Evolutionary conservation across 1,139 yeast species (phyloP).

Genomic region (Zygosaccharomyces pseudobailii): DNA sequence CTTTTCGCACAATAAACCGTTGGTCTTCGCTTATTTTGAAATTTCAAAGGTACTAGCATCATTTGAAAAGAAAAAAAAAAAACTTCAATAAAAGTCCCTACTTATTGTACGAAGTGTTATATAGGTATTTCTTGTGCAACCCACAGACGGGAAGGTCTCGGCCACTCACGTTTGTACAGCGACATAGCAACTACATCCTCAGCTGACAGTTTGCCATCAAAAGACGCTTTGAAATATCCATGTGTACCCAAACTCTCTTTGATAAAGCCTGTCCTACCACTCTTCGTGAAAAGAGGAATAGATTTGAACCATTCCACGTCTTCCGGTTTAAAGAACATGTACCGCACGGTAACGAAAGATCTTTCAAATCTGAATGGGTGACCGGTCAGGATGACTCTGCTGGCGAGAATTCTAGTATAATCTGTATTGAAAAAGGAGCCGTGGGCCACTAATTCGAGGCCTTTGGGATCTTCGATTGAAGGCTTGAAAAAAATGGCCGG

Average conservation of each 20-base stretch:
- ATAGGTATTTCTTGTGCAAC: background rate
- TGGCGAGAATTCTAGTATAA: slow-evolving; percentile 77
- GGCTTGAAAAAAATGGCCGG: slow-evolving; percentile 68
- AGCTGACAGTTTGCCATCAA: slow-evolving; percentile 84
- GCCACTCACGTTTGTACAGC: slow-evolving; percentile 91
- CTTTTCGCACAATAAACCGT: no score
- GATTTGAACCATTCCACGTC: slow-evolving; percentile 90
- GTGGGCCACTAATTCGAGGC: slow-evolving; percentile 72
- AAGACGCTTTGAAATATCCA: slow-evolving; percentile 94
- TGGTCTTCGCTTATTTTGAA: background rate
- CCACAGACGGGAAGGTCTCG: slow-evolving; percentile 39
- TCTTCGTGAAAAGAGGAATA: slow-evolving; percentile 85
- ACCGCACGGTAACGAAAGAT: slow-evolving; percentile 83
- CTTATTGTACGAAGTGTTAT: background rate
- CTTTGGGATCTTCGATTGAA: slow-evolving; percentile 37
- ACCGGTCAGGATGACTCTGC: slow-evolving; percentile 87
- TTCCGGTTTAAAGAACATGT: slow-evolving; percentile 92
- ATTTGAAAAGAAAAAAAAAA: background rate
- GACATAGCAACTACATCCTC: slow-evolving; percentile 96
- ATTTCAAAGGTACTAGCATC: background rate
- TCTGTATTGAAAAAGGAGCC: slow-evolving; percentile 89
- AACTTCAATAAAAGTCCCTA: background rate
- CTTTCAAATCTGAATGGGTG: slow-evolving; percentile 95
- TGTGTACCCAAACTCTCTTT: slow-evolving; percentile 97
- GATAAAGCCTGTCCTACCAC: slow-evolving; percentile 89